Percentiles rank a stretch among this genome's conserved stretches.
Evolutionary conservation across 371 early-diverging fungal genomes (phyloP).

Genomic region (Dichotomocladium elegans): DNA sequence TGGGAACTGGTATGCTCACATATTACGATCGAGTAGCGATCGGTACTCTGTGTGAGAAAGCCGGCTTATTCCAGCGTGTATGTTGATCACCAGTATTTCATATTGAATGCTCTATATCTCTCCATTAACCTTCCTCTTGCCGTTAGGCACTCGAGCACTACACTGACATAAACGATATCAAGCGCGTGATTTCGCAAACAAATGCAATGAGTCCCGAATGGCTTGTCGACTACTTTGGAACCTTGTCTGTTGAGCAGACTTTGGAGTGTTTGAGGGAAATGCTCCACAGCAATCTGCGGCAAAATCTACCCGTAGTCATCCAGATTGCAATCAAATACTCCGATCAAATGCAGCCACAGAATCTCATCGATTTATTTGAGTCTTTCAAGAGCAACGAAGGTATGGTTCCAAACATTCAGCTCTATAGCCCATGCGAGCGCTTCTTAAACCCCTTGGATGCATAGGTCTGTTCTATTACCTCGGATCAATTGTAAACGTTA

Average conservation of each 20-base stretch:
- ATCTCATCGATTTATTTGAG: constrained; percentile 91
- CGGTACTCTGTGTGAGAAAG: constrained; percentile 94
- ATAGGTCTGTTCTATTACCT: constrained; percentile 82
- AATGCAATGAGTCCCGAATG: constrained; percentile 83
- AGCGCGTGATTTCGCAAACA: constrained; percentile 90
- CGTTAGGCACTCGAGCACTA: constrained; percentile 95
- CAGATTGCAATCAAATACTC: constrained; percentile 96
- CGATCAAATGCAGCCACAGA: constrained; percentile 84
- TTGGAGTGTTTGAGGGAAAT: constrained; percentile 92
- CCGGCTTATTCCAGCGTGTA: constrained; percentile 90
- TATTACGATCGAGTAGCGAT: constrained; percentile 92
- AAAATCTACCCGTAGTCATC: constrained; percentile 92
- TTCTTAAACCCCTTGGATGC: background rate
- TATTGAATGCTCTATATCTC: too few relatives aligned
- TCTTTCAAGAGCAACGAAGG: constrained; percentile 89
- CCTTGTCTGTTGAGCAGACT: constrained; percentile 90
- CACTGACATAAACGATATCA: constrained; percentile 93
- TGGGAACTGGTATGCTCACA: constrained; percentile 91
- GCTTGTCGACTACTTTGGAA: constrained; percentile 89
- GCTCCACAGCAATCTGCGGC: constrained; percentile 79
- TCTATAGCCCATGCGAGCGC: background rate
- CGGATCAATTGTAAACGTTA: constrained; percentile 91
- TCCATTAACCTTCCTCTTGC: too few relatives aligned
- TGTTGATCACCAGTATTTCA: background rate
- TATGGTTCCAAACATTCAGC: constrained; percentile 16